Conservation (phyloP, 805 yeast genomes). For the Spathaspora boniae region DNA sequence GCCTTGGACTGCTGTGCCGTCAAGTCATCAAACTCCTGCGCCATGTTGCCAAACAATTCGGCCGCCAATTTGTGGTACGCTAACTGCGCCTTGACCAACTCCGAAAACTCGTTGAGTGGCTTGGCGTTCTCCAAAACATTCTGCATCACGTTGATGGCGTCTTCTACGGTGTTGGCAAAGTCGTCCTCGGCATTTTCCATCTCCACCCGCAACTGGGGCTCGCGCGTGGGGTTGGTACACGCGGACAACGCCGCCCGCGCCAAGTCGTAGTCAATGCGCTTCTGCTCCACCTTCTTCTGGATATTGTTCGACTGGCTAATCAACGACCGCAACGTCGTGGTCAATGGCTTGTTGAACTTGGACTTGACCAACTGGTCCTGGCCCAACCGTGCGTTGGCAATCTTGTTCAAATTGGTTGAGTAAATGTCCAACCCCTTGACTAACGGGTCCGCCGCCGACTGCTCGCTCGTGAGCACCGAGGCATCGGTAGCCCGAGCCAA, state of each 20-base stretch:
- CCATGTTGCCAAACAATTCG: constrained; percentile 60
- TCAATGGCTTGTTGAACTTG: constrained; percentile 66
- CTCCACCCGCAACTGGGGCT: constrained; percentile 68
- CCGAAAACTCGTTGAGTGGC: constrained; percentile 63
- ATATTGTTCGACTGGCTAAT: constrained; percentile 63
- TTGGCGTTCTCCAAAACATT: constrained; percentile 69
- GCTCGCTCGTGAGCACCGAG: constrained; percentile 38
- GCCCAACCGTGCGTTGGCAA: constrained; percentile 78
- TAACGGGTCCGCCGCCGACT: constrained; percentile 45
- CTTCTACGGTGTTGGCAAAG: constrained; percentile 86
- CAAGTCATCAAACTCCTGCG: constrained; percentile 60
- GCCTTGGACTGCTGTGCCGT: constrained; percentile 42
- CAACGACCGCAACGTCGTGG: constrained; percentile 57
- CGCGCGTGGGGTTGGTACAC: constrained; percentile 47
- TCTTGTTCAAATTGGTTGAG: constrained; percentile 65
- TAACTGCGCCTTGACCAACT: constrained; percentile 73
- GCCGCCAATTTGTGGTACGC: constrained; percentile 75
- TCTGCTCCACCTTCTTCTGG: constrained; percentile 72
- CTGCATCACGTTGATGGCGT: constrained; percentile 79
- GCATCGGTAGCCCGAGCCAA: constrained; percentile 70
- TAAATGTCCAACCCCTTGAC: constrained; percentile 62
- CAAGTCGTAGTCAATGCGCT: constrained; percentile 75
- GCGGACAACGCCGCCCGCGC: constrained; percentile 50
- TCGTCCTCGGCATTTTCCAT: constrained; percentile 87
- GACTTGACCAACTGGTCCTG: constrained; percentile 73